phyloP scores from a whole-genome alignment of 768 basidiomycete genomes.

The Cystofilobasidium bisporidii region DNA sequence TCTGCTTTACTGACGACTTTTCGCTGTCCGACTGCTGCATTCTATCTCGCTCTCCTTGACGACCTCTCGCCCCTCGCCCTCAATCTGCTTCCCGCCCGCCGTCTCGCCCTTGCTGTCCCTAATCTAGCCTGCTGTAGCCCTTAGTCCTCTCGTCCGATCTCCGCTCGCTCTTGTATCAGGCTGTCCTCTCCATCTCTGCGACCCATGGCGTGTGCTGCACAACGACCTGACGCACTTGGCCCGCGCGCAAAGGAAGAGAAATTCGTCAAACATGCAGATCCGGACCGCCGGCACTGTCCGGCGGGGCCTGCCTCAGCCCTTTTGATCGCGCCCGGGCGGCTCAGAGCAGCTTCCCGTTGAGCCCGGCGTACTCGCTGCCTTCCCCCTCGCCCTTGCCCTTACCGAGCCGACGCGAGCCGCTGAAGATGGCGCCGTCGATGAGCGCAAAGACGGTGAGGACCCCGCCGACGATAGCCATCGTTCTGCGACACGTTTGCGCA shows the following conservation, averaged over 20 bases:
- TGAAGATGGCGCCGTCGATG: slow-evolving; percentile 76
- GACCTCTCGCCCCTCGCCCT: too few relatives aligned
- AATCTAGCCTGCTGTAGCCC: background rate
- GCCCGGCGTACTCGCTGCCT: background rate
- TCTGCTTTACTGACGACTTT: too few relatives aligned
- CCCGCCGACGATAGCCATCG: slow-evolving; percentile 95
- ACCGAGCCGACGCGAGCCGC: slow-evolving; percentile 60
- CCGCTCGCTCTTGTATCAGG: too few relatives aligned
- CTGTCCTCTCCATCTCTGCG: background rate
- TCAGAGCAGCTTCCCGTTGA: slow-evolving; percentile 31
- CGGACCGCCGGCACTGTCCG: too few relatives aligned
- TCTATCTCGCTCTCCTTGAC: too few relatives aligned
- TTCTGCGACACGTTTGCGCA: too few relatives aligned
- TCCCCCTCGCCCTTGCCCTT: slow-evolving; percentile 12
- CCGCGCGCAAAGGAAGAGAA: too few relatives aligned
- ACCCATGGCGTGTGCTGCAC: background rate
- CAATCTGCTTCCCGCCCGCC: background rate
- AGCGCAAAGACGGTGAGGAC: slow-evolving; percentile 88
- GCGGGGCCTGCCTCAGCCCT: too few relatives aligned
- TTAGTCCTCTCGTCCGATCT: background rate
- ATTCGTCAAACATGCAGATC: too few relatives aligned
- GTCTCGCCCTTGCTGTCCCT: background rate
- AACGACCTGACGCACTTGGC: too few relatives aligned
- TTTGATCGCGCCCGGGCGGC: background rate
- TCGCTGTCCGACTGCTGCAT: too few relatives aligned